Base-by-base conservation (phyloP, 164 flowering plant species). In the Macadamia integrifolia region DNA sequence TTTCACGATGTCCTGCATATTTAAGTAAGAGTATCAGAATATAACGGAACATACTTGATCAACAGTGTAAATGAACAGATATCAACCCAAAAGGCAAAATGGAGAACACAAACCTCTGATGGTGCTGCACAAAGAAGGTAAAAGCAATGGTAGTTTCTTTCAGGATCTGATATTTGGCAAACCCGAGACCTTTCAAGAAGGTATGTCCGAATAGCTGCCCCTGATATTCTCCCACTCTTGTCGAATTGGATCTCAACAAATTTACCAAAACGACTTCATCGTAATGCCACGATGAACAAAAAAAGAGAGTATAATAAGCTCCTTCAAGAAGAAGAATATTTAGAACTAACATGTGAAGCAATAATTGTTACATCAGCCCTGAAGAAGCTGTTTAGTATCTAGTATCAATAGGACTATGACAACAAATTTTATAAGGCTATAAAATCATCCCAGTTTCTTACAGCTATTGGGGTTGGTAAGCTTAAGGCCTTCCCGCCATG, bases 201-300 rank as follows among this genome's bases (percentile, higher is more conserved):
- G 73, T 89, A 89, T 13, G 94, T 89, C 72, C 89, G 73, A 18
- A 89, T 72, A 58, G 94, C 94, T 62, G 94, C 94, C 62, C 94
- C 94, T 30, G 94, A 89, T 69, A 89, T 89, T 71, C 87, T 87
- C 60, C 92, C 88, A 69, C 74, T 85, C 72, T 81, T 89, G 78
- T 89, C 94, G 76, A 89, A 89, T 80, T 89, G 94, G 73, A 89
- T 81, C 74, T 89, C 92, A 61, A 89, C 94, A 75, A 89, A 89
- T 79, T 89, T 89, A 69, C 94, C 94, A 65, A 89, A 89, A 63
- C 94, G 94, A 82, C 94, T 89, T 67, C 73, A 81, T 61, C 40
- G 40, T 35, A 35, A 35, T 35, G 40, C 40, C 40, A 76, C n/a
- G 46, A 66, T 53, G 28, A 64, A 66, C 61, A 58, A 55, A 66